Base-by-base conservation (phyloP, 345 rosid genomes). In the Cardamine occulta region DNA sequence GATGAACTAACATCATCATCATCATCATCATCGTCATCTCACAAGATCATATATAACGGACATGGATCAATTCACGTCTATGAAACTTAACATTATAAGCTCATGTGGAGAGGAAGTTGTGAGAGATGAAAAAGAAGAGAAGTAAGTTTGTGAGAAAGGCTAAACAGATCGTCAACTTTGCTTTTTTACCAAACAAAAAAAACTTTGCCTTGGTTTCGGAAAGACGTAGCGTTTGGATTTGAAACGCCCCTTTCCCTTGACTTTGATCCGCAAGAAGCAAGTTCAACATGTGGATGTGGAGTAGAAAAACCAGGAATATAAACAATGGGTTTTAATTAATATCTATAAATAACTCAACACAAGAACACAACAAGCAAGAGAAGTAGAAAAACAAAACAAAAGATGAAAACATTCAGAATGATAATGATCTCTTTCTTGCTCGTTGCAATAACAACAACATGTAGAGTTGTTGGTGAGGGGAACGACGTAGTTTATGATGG, bases 401-500 rank as follows among this genome's bases (percentile, higher is more conserved):
- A 60, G 15, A 74, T 66, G 78, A 66, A 66, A 35, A 47, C 54
- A 37, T 26, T 39, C 18, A 0, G 5, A 40, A 0, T n/a, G 7
- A 24, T 54, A 3, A 2, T 63, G 13, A 17, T 37, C 19, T 66
- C 34, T 13, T 24, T 66, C 67, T 8, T 74, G 56, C 34, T 74
- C 44, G 19, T 74, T 48, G 73, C 54, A 6, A 24, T 58, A 26
- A 48, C 79, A 66, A 35, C 42, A 68, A 26, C 5, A 35, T 34
- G 2, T n/a, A 6, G 31, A 12, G 72, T 23, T 15, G n/a, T 12
- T 66, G 61, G 52, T 58, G 67, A 74, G 9, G 78, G 48, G 3
- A 66, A 7, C 67, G 42, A 74, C 18, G 23, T 28, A 8, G 78
- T 74, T 37, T 74, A 34, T 24, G 60, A 47, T 7, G 59, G 8